phyloP scores from a whole-genome alignment of 2,329 filamentous ascomycete genomes.

The Biscogniauxia marginata region DNA sequence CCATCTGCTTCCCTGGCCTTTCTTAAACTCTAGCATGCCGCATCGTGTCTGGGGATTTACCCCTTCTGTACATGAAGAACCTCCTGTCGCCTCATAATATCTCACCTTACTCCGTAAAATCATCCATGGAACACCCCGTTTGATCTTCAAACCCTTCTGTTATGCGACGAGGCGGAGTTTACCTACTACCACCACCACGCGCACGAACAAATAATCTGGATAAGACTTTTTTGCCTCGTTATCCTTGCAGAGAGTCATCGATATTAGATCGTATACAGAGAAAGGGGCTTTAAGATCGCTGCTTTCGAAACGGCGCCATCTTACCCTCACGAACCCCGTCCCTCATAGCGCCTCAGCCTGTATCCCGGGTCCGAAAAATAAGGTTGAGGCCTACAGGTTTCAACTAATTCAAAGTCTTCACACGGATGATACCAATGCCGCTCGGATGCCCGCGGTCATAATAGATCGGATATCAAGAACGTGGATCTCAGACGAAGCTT shows the following conservation, averaged over 20 bases:
- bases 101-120: constrained; percentile 33
- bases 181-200: not conserved
- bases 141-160: constrained; percentile 36
- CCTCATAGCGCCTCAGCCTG: constrained; percentile 19
- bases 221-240: constrained; percentile 16
- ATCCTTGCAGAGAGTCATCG: constrained; percentile 18
- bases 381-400: constrained; percentile 13
- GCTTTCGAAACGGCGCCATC: constrained; percentile 19
- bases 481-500: constrained; percentile 46
- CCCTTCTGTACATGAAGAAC: constrained; percentile 36
- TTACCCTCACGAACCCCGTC: constrained; percentile 10
- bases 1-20: constrained; percentile 37
- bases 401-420: constrained; percentile 4
- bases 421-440: constrained; percentile 39
- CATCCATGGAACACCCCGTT: constrained; percentile 26
- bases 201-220: constrained; percentile 4
- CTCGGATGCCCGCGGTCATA: constrained; percentile 53
- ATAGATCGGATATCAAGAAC: constrained; percentile 52
- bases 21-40: constrained; percentile 43
- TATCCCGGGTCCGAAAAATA: constrained; percentile 12
- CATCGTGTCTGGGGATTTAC: constrained; percentile 37
- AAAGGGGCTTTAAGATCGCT: constrained; percentile 3
- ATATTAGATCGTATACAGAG: constrained; percentile 11
- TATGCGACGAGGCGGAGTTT: constrained; percentile 31
- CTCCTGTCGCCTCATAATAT: constrained; percentile 35